Percentiles rank a stretch among this genome's conserved stretches.
Evolutionary conservation across 1,284 basidiomycete species (phyloP).

Genomic region (Boletus chippewaensis): DNA sequence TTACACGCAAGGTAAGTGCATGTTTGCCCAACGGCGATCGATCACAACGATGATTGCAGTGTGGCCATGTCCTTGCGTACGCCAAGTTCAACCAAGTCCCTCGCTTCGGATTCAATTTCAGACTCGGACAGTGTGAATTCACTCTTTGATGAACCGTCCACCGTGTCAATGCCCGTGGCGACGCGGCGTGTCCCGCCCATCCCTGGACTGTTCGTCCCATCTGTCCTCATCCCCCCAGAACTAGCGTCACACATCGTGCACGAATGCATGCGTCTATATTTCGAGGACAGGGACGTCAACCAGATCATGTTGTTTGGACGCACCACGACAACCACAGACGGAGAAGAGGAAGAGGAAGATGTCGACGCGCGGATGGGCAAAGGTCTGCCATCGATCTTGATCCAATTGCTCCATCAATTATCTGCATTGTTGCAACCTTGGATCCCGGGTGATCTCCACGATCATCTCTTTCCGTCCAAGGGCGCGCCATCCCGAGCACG

Average conservation of each 20-base stretch:
- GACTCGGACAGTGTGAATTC: slow-evolving; percentile 34
- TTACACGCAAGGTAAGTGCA: slow-evolving; percentile 8
- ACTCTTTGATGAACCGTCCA: slow-evolving; percentile 37
- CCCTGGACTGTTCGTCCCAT: slow-evolving; percentile 54
- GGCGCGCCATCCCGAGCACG: slow-evolving; percentile 42
- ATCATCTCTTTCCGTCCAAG: slow-evolving; percentile 46
- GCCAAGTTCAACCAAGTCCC: not conserved
- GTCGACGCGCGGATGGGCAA: slow-evolving; percentile 22
- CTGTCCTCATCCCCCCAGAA: slow-evolving; percentile 43
- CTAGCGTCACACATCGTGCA: slow-evolving; percentile 45
- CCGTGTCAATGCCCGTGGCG: slow-evolving; percentile 14
- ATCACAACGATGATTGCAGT: not conserved
- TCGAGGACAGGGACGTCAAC: slow-evolving; percentile 45
- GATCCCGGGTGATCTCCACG: slow-evolving; percentile 43
- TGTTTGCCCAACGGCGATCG: not conserved
- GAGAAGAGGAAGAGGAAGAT: slow-evolving; percentile 17
- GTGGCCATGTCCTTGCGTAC: slow-evolving; percentile 13
- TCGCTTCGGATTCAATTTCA: slow-evolving; percentile 3
- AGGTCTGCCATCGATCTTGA: slow-evolving; percentile 51
- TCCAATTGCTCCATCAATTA: slow-evolving; percentile 47
- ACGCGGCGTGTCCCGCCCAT: slow-evolving; percentile 45
- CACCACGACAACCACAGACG: slow-evolving; percentile 20
- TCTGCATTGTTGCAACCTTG: slow-evolving; percentile 41
- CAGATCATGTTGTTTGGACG: slow-evolving; percentile 77
- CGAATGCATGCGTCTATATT: slow-evolving; percentile 55